Evolutionary conservation across 1,139 yeast genomes (phyloP).

Genomic region (Kodamaea derodonti): DNA sequence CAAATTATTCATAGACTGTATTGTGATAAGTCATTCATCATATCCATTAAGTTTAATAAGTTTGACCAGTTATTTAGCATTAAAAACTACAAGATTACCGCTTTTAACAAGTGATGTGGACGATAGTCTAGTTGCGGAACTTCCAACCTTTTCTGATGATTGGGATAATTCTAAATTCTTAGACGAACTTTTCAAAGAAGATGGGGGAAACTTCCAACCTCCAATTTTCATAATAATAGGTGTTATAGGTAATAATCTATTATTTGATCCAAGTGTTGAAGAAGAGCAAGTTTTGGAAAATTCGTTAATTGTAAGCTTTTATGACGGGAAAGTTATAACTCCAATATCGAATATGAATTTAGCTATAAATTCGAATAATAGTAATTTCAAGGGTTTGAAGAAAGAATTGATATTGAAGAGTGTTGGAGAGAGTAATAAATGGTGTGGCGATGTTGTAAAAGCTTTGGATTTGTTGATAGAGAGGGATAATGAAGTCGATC

Average conservation of each 20-base stretch:
- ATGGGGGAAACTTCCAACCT: conserved; percentile 46
- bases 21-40: conserved; percentile 61
- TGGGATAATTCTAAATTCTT: conserved; percentile 61
- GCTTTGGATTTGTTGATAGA: conserved; percentile 41
- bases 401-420: conserved; percentile 24
- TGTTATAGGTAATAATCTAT: conserved; percentile 60
- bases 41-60: conserved; percentile 80
- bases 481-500: conserved; percentile 29
- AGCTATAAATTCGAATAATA: conserved; percentile 36
- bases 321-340: conserved; percentile 56
- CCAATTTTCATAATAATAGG: conserved; percentile 78
- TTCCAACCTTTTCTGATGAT: conserved; percentile 88
- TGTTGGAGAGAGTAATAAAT: conserved; percentile 30
- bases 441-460: conserved; percentile 31
- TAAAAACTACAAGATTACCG: conserved; percentile 76
- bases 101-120: conserved; percentile 59
- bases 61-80: conserved; percentile 74
- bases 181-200: conserved; percentile 26
- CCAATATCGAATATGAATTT: conserved; percentile 61
- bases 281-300: conserved; percentile 87
- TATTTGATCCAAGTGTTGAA: conserved; percentile 78
- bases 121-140: conserved; percentile 66
- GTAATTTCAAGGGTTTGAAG: conserved; percentile 39
- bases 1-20: conserved; percentile 73
- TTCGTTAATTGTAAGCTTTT: conserved; percentile 72